A percentile compares a stretch with the other conserved stretches of the same genome.
phyloP scores from a whole-genome alignment of 805 yeast species.

The Diddensiella santjacobensis region DNA sequence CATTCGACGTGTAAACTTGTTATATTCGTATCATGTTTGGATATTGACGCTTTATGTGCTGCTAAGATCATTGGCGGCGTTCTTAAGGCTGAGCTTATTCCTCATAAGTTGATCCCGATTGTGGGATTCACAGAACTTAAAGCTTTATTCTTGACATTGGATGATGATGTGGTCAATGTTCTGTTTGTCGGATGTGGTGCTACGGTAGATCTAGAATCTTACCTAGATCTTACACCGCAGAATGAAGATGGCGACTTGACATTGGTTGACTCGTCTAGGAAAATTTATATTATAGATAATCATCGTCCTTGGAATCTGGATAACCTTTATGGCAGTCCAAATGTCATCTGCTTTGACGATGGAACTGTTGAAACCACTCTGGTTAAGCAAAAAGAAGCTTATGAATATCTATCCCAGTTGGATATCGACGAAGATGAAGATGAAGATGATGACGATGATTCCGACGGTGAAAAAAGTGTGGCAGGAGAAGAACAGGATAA shows the following conservation, averaged over 20 bases:
- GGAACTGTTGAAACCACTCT: conserved; percentile 66
- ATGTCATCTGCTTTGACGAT: conserved; percentile 79
- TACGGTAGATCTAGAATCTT: conserved; percentile 72
- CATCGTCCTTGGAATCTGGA: conserved; percentile 97
- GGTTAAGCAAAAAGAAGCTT: conserved; percentile 56
- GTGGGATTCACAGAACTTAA: conserved; percentile 82
- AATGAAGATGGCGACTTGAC: conserved; percentile 25
- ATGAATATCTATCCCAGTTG: conserved; percentile 38
- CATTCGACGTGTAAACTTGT: conserved; percentile 91
- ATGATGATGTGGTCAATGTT: conserved; percentile 70
- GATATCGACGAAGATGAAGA: conserved; percentile 39
- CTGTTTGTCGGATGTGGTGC: conserved; percentile 91
- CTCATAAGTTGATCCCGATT: conserved; percentile 85
- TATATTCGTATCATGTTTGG: conserved; percentile 83
- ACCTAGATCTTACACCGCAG: conserved; percentile 35
- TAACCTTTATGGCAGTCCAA: conserved; percentile 78
- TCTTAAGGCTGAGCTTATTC: conserved; percentile 76
- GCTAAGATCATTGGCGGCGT: conserved; percentile 68
- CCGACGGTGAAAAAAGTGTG: too few relatives aligned
- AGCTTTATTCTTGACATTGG: conserved; percentile 58
- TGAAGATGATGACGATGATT: conserved; percentile 32
- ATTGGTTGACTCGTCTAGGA: conserved; percentile 37
- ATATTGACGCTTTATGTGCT: conserved; percentile 89
- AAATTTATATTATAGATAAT: conserved; percentile 81
- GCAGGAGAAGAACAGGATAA: conserved; percentile 33